phyloP scores from a whole-genome alignment of 768 basidiomycete species.

The Pleurotus sapidus region DNA sequence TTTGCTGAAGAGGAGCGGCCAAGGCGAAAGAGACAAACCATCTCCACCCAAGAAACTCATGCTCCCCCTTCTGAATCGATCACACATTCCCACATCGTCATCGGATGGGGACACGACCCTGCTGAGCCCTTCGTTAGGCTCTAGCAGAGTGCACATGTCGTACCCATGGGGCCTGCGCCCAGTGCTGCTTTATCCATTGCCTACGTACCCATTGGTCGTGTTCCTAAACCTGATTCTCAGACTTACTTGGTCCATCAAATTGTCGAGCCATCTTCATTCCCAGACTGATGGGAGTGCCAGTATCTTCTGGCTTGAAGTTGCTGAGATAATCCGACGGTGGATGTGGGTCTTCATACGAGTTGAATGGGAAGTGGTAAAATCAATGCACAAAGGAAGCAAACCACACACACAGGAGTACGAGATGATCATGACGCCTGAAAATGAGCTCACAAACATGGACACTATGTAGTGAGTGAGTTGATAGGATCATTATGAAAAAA shows the following conservation, averaged over 20 bases:
- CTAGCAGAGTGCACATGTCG: slow-evolving; percentile 21
- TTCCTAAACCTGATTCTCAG: slow-evolving; percentile 84
- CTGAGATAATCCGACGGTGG: slow-evolving; percentile 91
- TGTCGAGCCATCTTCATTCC: slow-evolving; percentile 83
- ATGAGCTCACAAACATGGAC: slow-evolving; percentile 7
- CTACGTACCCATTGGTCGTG: slow-evolving; percentile 80
- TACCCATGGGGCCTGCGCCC: slow-evolving; percentile 76
- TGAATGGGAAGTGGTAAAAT: slow-evolving; percentile 92
- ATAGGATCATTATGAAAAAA: background rate
- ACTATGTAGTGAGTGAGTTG: background rate
- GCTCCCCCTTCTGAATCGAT: slow-evolving; percentile 26
- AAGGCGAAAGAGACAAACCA: slow-evolving; percentile 20
- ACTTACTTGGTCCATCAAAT: slow-evolving; percentile 91
- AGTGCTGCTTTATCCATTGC: slow-evolving; percentile 74
- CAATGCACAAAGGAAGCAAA: slow-evolving; percentile 26
- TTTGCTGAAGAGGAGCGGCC: slow-evolving; percentile 34
- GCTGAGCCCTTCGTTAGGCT: slow-evolving; percentile 9
- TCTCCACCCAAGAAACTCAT: slow-evolving; percentile 40
- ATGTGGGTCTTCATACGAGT: slow-evolving; percentile 97
- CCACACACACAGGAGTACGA: slow-evolving; percentile 1
- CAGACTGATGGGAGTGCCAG: slow-evolving; percentile 72
- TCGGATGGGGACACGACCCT: slow-evolving; percentile 10
- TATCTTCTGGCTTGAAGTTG: slow-evolving; percentile 88
- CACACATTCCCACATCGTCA: slow-evolving; percentile 12
- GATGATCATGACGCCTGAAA: slow-evolving; percentile 12